Base-by-base conservation (phyloP, 2,329 filamentous ascomycete species). In the Trichoderma sp. region DNA sequence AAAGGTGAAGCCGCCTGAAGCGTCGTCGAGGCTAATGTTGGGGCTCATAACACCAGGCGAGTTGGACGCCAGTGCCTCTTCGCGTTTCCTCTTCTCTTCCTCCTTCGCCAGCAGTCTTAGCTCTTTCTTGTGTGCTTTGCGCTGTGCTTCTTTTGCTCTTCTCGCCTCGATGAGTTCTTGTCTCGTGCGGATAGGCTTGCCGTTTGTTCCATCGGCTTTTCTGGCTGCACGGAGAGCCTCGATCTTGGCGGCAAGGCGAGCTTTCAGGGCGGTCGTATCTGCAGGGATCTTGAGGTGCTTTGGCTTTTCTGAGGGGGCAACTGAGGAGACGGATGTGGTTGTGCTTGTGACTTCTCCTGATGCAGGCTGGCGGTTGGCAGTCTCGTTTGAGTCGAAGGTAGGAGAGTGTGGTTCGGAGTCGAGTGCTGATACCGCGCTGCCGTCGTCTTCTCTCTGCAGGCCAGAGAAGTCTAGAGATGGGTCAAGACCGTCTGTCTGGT, bases 161-260 rank as follows among this genome's bases (percentile, higher is more conserved):
- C 95, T 88, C 53, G 92, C 87, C 79, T 98, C 95, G 73, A 99
- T 93, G 13, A 99, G 86, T 76, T 98, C 94, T 80, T 97, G 91
- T 70, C 95, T 88, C 69, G 92, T 97, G 71, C 91, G 89, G 67
- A 94, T 92, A 17, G 78, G 78, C 74, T 91, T 90, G 69, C 93
- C 93, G 73, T 96, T 89, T 1, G 89, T 85, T 6, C 91, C 92
- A 73, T 96, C 93, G 6, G 94, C 94, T 78, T 97, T 97, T 69
- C 95, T 90, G 29, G 89, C 89, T 10, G 92, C 91, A 69, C 94
- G 91, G 59, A 98, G 87, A 54, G 90, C 90, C 73, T 95, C 92
- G 66, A 99, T 93, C 70, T 89, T 91, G 72, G 92, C 91, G 67
- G 91, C 89, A 60, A 99, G 84, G 53, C 94, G 90, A 67, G 90